Conservation (phyloP, 352 stramenopile genomes). For the Elongisporangium undulatum region DNA sequence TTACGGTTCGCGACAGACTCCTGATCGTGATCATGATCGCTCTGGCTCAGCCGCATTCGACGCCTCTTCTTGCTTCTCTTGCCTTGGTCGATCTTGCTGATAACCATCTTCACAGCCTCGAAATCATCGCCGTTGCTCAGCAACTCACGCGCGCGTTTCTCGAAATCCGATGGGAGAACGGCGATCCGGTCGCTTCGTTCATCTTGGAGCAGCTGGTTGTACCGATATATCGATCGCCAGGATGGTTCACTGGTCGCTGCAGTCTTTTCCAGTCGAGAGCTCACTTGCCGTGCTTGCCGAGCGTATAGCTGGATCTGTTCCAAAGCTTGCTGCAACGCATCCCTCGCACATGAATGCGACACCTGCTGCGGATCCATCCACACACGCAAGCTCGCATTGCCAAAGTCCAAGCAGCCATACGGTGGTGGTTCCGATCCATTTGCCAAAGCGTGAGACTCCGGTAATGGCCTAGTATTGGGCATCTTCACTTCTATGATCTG, state of each 20-base stretch:
- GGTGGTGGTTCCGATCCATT: slow-evolving; percentile 12
- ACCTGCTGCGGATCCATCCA: slow-evolving; percentile 26
- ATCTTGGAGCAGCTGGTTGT: slow-evolving; percentile 11
- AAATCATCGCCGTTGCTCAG: slow-evolving; percentile 14
- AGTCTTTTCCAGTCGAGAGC: background rate
- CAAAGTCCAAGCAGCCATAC: slow-evolving; percentile 23
- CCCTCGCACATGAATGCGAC: background rate
- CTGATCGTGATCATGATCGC: background rate
- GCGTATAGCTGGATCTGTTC: slow-evolving; percentile 6
- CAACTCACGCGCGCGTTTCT: slow-evolving; percentile 5
- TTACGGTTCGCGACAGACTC: background rate
- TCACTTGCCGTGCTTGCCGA: background rate
- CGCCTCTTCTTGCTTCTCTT: too few relatives aligned
- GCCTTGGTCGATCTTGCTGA: slow-evolving; percentile 7
- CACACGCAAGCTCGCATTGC: slow-evolving; percentile 23
- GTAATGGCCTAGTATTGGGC: background rate
- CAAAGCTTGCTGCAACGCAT: slow-evolving; percentile 10
- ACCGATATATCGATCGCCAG: slow-evolving; percentile 14
- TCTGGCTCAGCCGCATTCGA: background rate
- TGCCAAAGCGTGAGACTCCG: background rate
- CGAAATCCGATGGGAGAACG: slow-evolving; percentile 6
- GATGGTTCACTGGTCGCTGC: background rate
- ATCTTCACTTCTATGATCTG: slow-evolving; percentile 1
- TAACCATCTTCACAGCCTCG: slow-evolving; percentile 14
- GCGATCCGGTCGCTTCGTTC: background rate